Evolutionary conservation across 805 yeast species (phyloP), one percentile per base, ranked within the genome.

Genomic region (Kodamaea laetipori): DNA sequence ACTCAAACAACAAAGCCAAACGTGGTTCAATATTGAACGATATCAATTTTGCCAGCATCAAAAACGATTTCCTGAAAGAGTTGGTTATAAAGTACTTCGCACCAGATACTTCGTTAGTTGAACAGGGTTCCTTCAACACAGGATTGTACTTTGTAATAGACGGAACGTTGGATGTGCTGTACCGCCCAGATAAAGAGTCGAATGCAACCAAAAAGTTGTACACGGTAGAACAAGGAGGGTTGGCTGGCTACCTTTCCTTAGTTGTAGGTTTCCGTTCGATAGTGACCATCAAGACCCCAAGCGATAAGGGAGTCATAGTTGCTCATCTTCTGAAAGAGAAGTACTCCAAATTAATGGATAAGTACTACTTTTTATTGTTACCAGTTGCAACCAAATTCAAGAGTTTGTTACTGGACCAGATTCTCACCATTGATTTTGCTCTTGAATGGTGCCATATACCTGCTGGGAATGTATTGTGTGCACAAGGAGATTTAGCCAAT

Each of bases 391-490:
- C 81, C 47, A 76, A 81, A 6, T 67, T 92, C 49, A 81, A 85
- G 35, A 72, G 71, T n/a, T 71, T 86, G 1, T 63, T 94, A 30
- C 83, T 90, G 21, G 69, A 77, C 21, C 78, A 85, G 43, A 70
- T 92, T 28, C 63, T 86, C 28, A 79, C 84, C 44, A 78, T 94
- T 32, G 98, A 92, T 57, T 88, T 86, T 63, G 96, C 97, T 0
- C 67, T 94, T 40, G 99, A 94, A 61, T 92, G 98, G 98, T 81
- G 90, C 31, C 96, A 89, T 46, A 72, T 86, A 9, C 81, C 81
- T n/a, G 92, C 97, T 1, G 96, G 97, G 0, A 83, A 84, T 39
- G 74, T 83, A 0, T 63, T 94, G 15, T 89, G 86, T 55, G 75
- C 80, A 2, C 94, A 92, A 59, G 95, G 89, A 1, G 94, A 88